A percentile compares a stretch with the other conserved stretches of the same genome.
phyloP scores from a whole-genome alignment of 2,329 filamentous ascomycete species.

The Fusarium cicatricum region DNA sequence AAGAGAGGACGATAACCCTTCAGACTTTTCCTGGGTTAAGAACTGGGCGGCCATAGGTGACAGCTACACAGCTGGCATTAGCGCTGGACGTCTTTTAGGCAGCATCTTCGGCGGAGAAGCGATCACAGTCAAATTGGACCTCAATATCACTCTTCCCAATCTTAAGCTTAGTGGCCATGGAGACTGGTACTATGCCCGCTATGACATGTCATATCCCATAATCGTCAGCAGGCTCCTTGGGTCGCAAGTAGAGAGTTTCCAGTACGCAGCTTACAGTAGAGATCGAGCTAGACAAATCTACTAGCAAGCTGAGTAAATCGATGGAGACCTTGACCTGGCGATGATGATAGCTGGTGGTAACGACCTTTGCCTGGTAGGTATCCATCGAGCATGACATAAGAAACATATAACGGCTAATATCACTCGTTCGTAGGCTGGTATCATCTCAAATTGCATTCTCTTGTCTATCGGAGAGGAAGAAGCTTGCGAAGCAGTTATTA shows the following conservation, averaged over 20 bases:
- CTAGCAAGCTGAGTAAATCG: background rate
- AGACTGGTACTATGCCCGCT: background rate
- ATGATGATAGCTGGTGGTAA: constrained; percentile 4
- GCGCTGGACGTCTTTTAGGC: accelerated
- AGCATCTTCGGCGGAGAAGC: background rate
- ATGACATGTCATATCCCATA: constrained; percentile 14
- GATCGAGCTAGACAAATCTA: constrained; percentile 7
- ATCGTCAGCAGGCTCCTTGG: background rate
- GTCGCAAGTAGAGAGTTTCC: background rate
- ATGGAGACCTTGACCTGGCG: background rate
- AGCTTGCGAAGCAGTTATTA: background rate
- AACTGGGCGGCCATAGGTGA: background rate
- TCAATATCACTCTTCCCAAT: accelerated
- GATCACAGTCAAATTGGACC: accelerated
- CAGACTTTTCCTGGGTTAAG: background rate
- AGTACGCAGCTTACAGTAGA: constrained; percentile 9
- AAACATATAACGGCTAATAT: background rate
- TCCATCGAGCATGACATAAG: too few species aligned
- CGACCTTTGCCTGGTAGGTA: constrained; percentile 1
- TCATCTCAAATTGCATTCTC: background rate
- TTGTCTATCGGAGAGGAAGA: accelerated
- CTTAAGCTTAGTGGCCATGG: background rate
- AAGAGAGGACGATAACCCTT: background rate
- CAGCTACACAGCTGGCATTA: background rate
- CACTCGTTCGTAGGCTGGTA: background rate